Conservation (phyloP, 108 stramenopile genomes). For the Pseudonitzschia multiseries region DNA sequence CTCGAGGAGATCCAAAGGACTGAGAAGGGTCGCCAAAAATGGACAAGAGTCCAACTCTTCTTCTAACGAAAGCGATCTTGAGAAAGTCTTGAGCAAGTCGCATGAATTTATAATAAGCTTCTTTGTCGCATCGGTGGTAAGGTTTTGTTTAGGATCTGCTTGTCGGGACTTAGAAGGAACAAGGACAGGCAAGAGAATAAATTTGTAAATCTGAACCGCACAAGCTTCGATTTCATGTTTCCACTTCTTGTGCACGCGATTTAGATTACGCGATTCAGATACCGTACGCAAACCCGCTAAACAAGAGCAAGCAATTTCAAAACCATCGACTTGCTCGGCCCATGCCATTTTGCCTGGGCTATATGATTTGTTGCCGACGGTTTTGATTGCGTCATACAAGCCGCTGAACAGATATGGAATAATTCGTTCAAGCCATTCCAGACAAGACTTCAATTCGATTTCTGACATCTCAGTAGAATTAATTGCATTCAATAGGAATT, state of each 20-base stretch:
- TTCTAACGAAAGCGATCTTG: constrained; percentile 1
- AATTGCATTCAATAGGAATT: constrained; percentile 33
- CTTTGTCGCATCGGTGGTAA: neutral
- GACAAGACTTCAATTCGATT: constrained; percentile 21
- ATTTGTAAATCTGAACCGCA: constrained; percentile 7
- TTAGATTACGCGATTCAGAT: constrained; percentile 2
- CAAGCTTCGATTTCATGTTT: constrained; percentile 16
- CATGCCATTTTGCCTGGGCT: neutral
- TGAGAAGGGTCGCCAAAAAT: constrained; percentile 40
- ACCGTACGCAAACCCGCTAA: constrained; percentile 20
- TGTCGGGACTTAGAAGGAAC: neutral
- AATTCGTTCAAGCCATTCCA: constrained; percentile 52
- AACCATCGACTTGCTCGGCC: constrained; percentile 15
- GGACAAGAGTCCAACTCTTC: constrained; percentile 22
- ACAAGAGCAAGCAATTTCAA: constrained; percentile 28
- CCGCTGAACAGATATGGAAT: constrained; percentile 52
- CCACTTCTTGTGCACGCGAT: constrained; percentile 19
- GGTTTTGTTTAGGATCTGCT: neutral
- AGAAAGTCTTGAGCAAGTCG: constrained; percentile 12
- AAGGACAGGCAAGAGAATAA: constrained; percentile 28
- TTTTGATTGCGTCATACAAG: constrained; percentile 26
- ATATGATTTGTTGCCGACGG: neutral
- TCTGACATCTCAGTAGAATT: constrained; percentile 17
- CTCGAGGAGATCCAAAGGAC: constrained; percentile 50
- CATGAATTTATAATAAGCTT: constrained; percentile 17